Percentiles rank a stretch among this genome's conserved stretches.
These are phyloP conservation scores for Thinopyrum obtusiflorum DNA, from an alignment of 202 grass and related monocot species.

Conservation along the genomic window DNA sequence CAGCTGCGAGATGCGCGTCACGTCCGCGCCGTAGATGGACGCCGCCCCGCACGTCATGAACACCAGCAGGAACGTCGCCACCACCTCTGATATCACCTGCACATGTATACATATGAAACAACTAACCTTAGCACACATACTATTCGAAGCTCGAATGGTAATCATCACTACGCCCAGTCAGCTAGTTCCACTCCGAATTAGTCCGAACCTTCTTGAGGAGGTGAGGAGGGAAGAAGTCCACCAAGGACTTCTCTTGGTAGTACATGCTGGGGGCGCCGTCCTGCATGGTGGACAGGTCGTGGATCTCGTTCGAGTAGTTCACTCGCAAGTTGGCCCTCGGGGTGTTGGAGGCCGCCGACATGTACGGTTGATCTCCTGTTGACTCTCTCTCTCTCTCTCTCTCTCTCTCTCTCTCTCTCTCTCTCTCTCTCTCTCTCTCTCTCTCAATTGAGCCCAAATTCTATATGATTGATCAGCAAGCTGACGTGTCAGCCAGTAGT, in stretches of 20 bases:
- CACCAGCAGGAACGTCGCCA: constrained; percentile 72
- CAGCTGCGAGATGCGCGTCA: constrained; percentile 59
- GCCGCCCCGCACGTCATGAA: constrained; percentile 76
- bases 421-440: no score
- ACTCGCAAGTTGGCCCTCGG: constrained; percentile 48
- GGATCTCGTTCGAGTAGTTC: constrained; percentile 88
- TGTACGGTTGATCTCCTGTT: no score
- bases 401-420: no score
- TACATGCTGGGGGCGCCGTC: constrained; percentile 29
- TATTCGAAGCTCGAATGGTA: not conserved
- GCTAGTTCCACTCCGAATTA: no score
- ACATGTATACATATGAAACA: no score
- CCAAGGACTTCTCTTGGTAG: constrained; percentile 41
- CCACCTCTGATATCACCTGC: constrained; percentile 70
- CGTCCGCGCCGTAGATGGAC: constrained; percentile 56
- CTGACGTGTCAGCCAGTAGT: no score
- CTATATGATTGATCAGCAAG: no score
- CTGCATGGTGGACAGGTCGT: constrained; percentile 68
- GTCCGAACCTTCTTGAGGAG: constrained; percentile 53
- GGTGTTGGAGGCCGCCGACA: no score
- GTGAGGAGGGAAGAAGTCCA: constrained; percentile 64
- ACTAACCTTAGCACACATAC: not conserved
- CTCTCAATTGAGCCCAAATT: no score
- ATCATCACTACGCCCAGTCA: no score
- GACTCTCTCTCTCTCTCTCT: no score